These are phyloP conservation scores for Diplogelasinospora grovesii DNA, from an alignment of 495 filamentous ascomycete genomes.

Conservation along the genomic window DNA sequence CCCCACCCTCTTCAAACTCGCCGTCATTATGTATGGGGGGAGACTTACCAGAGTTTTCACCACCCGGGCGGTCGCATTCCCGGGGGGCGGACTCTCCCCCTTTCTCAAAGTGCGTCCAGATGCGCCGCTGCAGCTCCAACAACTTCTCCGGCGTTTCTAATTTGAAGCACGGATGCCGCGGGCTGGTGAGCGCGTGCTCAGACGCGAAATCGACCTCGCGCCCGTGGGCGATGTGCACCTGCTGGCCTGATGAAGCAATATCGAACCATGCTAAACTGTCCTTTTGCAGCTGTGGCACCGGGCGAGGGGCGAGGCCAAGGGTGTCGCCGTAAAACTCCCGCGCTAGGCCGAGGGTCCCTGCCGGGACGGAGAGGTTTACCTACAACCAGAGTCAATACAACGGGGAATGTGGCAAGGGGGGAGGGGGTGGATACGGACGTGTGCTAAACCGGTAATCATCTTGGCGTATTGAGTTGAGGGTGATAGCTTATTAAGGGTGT, in stretches of 20 bases:
- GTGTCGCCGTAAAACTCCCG: conserved; percentile 50
- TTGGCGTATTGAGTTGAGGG: not conserved
- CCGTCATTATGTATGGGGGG: too few relatives aligned
- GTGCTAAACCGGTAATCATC: conserved; percentile 54
- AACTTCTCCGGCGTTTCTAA: conserved; percentile 40
- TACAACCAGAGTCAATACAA: not conserved
- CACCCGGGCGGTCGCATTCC: conserved; percentile 51
- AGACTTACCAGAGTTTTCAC: conserved; percentile 41
- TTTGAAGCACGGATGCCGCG: conserved; percentile 54
- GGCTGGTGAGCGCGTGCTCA: conserved; percentile 18
- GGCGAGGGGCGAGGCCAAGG: conserved; percentile 41
- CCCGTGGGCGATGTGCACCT: conserved; percentile 52
- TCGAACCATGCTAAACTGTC: conserved; percentile 54
- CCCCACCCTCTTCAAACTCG: too few relatives aligned
- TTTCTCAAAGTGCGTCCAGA: conserved; percentile 48
- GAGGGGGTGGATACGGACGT: not conserved
- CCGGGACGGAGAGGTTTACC: conserved; percentile 53
- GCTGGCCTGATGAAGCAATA: conserved; percentile 50
- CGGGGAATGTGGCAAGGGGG: not conserved
- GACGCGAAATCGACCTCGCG: conserved; percentile 33
- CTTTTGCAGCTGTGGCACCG: conserved; percentile 45
- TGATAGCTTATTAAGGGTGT: too few relatives aligned
- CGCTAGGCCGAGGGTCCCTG: conserved; percentile 46
- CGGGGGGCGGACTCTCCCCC: conserved; percentile 45
- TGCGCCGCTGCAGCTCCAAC: conserved; percentile 35